A percentile compares a stretch with the other conserved stretches of the same genome.
Conservation (phyloP, 140 eudicot species). For the Artemisia princeps region DNA sequence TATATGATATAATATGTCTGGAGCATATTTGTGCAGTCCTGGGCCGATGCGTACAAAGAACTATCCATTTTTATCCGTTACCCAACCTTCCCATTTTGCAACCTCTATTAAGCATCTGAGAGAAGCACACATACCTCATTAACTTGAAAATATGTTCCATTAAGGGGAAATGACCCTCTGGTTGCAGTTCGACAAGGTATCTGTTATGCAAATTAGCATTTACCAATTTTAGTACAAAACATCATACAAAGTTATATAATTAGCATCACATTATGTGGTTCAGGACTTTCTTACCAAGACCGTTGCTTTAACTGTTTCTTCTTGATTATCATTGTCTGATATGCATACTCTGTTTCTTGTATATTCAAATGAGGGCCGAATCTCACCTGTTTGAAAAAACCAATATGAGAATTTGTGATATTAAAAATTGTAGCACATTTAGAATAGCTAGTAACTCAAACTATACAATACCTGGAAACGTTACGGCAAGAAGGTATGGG, state of each 20-base stretch:
- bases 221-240: conserved; percentile 4
- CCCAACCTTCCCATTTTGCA: conserved; percentile 28
- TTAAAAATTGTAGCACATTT: not conserved
- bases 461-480: conserved; percentile 40
- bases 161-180: conserved; percentile 58
- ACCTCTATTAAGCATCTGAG: not conserved
- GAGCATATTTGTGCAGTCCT: too few species aligned
- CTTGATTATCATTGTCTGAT: conserved; percentile 10
- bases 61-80: conserved; percentile 1
- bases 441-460: not conserved
- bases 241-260: conserved; percentile 1
- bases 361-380: conserved; percentile 22
- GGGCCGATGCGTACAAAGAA: not conserved
- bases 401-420: conserved; percentile 2
- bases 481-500: conserved; percentile 60
- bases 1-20: conserved; percentile 27
- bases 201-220: conserved; percentile 31
- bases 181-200: conserved; percentile 65
- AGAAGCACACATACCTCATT: conserved; percentile 56
- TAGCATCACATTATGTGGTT: conserved; percentile 4
- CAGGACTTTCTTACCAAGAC: conserved; percentile 42
- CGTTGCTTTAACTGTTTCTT: conserved; percentile 45
- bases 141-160: conserved; percentile 80
- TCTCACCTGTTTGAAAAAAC: conserved; percentile 26
- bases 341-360: conserved; percentile 14